phyloP scores from a whole-genome alignment of 1,284 basidiomycete species.

The Stereum hirsutum region DNA sequence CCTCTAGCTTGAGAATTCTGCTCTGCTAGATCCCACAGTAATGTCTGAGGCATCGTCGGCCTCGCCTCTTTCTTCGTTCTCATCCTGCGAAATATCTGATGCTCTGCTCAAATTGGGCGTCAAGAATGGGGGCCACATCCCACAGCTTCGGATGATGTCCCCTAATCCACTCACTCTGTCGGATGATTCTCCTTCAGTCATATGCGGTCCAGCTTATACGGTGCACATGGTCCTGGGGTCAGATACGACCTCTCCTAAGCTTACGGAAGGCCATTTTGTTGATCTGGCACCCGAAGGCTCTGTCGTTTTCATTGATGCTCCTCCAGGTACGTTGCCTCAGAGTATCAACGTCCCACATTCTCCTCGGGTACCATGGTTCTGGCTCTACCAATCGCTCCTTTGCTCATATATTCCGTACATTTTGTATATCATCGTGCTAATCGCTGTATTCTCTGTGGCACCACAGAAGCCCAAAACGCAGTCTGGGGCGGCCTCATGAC shows the following conservation, averaged over 20 bases:
- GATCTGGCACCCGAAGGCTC: slow-evolving; percentile 65
- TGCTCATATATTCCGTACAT: slow-evolving; percentile 21
- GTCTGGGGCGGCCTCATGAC: slow-evolving; percentile 93
- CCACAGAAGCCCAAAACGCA: slow-evolving; percentile 67
- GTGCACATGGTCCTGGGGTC: slow-evolving; percentile 76
- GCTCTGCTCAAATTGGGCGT: slow-evolving; percentile 81
- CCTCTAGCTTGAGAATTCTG: no score
- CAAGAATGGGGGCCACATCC: slow-evolving; percentile 72
- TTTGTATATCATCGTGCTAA: not conserved
- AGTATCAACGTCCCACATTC: not conserved
- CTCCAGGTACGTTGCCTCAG: slow-evolving; percentile 45
- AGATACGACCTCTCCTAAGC: slow-evolving; percentile 57
- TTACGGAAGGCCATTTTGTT: slow-evolving; percentile 67
- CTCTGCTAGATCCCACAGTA: not conserved
- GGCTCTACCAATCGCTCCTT: not conserved
- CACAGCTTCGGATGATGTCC: slow-evolving; percentile 65
- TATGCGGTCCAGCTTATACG: slow-evolving; percentile 83
- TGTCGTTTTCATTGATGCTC: slow-evolving; percentile 74
- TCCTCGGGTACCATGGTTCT: not conserved
- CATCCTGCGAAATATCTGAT: slow-evolving; percentile 85
- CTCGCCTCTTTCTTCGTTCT: slow-evolving; percentile 36
- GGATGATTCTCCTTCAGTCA: slow-evolving; percentile 15
- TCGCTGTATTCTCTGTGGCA: not conserved
- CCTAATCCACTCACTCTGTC: no score
- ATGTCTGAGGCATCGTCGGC: slow-evolving; percentile 6